Evolutionary conservation across 2,329 filamentous ascomycete genomes (phyloP), one percentile per base, ranked within the genome.

Genomic region (Colletotrichum australisinense): DNA sequence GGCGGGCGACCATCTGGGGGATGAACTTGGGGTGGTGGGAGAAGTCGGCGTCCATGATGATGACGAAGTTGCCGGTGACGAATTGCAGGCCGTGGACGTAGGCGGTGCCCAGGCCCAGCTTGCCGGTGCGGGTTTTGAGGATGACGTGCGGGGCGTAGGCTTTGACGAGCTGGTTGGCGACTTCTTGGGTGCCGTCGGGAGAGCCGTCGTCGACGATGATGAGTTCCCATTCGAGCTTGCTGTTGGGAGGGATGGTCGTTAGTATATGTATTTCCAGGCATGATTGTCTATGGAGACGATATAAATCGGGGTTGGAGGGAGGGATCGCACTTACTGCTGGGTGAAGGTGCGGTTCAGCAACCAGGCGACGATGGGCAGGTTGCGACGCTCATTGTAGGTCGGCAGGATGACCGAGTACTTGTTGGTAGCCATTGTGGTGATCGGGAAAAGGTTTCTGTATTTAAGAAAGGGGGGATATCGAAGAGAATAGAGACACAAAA

Each of bases 41-140:
- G 89, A 99, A 99, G 86, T 99, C 97, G 85, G 97, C 97, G 87
- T 99, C 97, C 97, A 99, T 99, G 89, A 99, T 99, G 88, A 99
- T 94, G 82, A 99, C 94, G 81, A 92, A 98, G 89, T 97, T 98
- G 79, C 97, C 97, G 26, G 92, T 95, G 28, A 90, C 93, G 82
- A 94, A 98, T 83, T 98, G 91, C 74, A 99, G 89, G 65, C 96
- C 96, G 84, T 98, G 95, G 52, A 98, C 94, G 86, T 98, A 98
- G 62, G 96, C 96, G 3, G 96, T 98, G 78, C 96, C 96, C 63
- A 98, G 93, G n/a, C 96, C 96, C 52, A 98, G 93, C 87, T 98
- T 99, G 81, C 97, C 97, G 55, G 94, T 90, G 80, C 97, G 95
- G 28, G 95, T 90, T 85, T 97, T 94, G 76, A 99, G 93, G 77